Conservation (phyloP, 2,329 filamentous ascomycete genomes). For the Trichoderma sp. region DNA sequence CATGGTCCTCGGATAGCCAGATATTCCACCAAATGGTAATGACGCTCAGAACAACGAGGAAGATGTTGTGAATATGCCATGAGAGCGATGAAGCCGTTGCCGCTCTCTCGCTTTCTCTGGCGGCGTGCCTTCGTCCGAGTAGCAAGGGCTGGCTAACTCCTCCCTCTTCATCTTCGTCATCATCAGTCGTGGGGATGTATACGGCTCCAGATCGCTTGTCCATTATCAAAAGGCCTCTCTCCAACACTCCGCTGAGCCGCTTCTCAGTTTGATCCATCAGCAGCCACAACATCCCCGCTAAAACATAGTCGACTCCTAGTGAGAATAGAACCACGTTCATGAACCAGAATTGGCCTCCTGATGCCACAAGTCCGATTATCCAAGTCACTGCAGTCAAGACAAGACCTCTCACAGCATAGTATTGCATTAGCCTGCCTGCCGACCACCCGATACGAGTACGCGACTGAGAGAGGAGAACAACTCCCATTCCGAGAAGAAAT, state of each 20-base stretch:
- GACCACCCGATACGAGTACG: slow-evolving; percentile 42
- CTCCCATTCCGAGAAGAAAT: slow-evolving; percentile 46
- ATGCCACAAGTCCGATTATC: slow-evolving; percentile 34
- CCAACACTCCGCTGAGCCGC: slow-evolving; percentile 30
- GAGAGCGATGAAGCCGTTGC: slow-evolving; percentile 29
- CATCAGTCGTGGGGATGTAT: slow-evolving; percentile 12
- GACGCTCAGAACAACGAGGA: slow-evolving; percentile 34
- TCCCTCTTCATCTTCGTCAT: slow-evolving; percentile 30
- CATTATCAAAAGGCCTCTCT: slow-evolving; percentile 8
- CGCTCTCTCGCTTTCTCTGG: slow-evolving; percentile 2
- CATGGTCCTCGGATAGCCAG: slow-evolving; percentile 43
- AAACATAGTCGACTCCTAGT: slow-evolving; percentile 45
- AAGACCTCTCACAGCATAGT: slow-evolving; percentile 39
- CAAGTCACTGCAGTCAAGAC: slow-evolving; percentile 37
- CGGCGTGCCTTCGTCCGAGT: neutral
- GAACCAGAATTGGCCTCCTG: slow-evolving; percentile 40
- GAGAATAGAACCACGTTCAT: slow-evolving; percentile 45
- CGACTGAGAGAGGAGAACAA: slow-evolving; percentile 46
- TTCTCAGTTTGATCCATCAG: slow-evolving; percentile 36
- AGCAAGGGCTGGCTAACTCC: slow-evolving; percentile 10
- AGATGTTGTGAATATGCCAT: slow-evolving; percentile 42
- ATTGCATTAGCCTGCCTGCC: slow-evolving; percentile 33
- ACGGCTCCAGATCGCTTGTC: slow-evolving; percentile 11
- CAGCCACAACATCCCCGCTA: slow-evolving; percentile 44
- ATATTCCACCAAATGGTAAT: slow-evolving; percentile 48